These are phyloP conservation scores for Dalbergia cochinchinensis DNA, from an alignment of 306 rosid genomes.

Conservation along the genomic window DNA sequence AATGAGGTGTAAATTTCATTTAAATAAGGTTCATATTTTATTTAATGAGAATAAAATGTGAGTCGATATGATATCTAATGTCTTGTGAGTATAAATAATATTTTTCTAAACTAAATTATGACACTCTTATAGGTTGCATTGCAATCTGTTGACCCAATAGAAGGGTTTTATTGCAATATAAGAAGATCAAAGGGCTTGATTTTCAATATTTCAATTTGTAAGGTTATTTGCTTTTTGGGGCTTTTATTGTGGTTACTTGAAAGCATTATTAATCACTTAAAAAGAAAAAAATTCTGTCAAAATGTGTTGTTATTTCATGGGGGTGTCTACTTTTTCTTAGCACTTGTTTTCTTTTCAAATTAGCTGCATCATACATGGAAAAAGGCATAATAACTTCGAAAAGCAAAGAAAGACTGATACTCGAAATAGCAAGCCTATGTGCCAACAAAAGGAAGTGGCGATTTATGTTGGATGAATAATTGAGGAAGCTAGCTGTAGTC, in stretches of 20 bases:
- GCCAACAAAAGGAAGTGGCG: conserved; percentile 20
- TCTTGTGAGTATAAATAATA: too few relatives aligned
- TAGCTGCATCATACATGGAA: background rate
- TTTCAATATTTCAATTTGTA: background rate
- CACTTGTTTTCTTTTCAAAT: background rate
- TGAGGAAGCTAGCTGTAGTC: background rate
- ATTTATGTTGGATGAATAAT: conserved; percentile 31
- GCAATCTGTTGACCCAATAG: too few relatives aligned
- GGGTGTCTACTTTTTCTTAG: background rate
- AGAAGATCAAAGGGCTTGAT: background rate
- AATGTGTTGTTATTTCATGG: background rate
- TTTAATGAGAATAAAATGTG: too few relatives aligned
- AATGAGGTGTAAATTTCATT: too few relatives aligned
- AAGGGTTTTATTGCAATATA: too few relatives aligned
- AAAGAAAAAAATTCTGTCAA: background rate
- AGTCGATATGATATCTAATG: too few relatives aligned
- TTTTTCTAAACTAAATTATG: too few relatives aligned
- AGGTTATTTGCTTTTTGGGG: background rate
- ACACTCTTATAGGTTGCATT: too few relatives aligned
- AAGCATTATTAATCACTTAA: background rate
- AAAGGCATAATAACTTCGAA: conserved; percentile 15
- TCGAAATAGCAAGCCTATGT: conserved; percentile 31
- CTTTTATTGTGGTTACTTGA: background rate
- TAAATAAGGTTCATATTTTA: too few relatives aligned
- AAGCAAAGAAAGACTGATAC: conserved; percentile 40